These are phyloP conservation scores for Torulaspora franciscae DNA, from an alignment of 805 yeast species.

Conservation along the genomic window DNA sequence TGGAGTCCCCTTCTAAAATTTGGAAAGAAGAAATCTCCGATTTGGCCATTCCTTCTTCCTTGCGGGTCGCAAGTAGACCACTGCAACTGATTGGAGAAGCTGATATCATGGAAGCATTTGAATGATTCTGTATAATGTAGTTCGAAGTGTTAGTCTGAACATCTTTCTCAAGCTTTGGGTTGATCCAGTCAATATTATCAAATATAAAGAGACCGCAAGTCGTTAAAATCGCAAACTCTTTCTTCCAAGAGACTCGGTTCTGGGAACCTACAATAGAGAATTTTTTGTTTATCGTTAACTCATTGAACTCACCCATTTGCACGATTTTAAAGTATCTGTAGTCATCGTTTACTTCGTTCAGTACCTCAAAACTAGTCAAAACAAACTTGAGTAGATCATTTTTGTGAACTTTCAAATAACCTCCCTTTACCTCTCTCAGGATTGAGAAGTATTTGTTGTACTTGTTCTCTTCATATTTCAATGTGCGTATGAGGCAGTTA, in stretches of 20 bases:
- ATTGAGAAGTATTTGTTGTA: conserved; percentile 23
- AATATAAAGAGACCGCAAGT: conserved; percentile 46
- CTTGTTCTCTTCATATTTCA: conserved; percentile 11
- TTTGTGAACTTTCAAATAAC: conserved; percentile 33
- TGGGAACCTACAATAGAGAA: conserved; percentile 33
- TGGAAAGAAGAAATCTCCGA: conserved; percentile 2
- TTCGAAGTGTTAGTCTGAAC: conserved; percentile 24
- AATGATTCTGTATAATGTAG: conserved; percentile 32
- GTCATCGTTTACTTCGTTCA: conserved; percentile 15
- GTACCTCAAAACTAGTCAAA: conserved; percentile 25
- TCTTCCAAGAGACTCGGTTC: conserved; percentile 39
- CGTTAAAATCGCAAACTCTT: conserved; percentile 46
- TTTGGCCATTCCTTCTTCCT: conserved; percentile 7
- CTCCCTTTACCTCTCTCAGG: conserved; percentile 32
- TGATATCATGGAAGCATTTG: conserved; percentile 17
- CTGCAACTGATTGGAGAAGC: conserved; percentile 15
- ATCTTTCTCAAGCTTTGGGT: conserved; percentile 28
- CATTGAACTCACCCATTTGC: conserved; percentile 39
- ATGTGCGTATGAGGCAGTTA: conserved; percentile 1
- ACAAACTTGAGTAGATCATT: conserved; percentile 25
- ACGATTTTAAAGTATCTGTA: conserved; percentile 26
- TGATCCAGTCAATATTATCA: conserved; percentile 31
- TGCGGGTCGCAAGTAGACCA: conserved; percentile 21
- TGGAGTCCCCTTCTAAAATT: conserved; percentile 11
- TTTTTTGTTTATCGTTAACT: conserved; percentile 30